Evolutionary conservation across 495 filamentous ascomycete species (phyloP).

Genomic region (Podospora pseudocomata): DNA sequence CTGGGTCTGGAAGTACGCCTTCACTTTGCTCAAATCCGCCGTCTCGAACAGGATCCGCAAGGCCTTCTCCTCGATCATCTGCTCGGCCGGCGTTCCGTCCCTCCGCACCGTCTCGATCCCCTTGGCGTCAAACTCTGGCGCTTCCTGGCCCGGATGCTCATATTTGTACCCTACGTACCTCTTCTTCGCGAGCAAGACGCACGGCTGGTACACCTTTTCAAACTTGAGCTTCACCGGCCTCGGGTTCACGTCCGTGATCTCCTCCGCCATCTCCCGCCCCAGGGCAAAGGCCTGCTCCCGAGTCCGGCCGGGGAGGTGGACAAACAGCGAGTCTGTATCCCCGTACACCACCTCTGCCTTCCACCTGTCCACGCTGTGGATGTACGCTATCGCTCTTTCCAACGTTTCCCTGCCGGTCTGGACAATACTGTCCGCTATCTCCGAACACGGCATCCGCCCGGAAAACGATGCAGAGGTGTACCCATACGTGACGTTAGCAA

Average conservation of each 20-base stretch:
- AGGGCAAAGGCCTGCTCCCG: conserved; percentile 87
- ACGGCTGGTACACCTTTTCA: conserved; percentile 96
- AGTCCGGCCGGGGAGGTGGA: conserved; percentile 83
- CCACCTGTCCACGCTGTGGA: conserved; percentile 84
- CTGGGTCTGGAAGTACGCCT: conserved; percentile 84
- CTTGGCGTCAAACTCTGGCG: conserved; percentile 95
- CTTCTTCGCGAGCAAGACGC: conserved; percentile 92
- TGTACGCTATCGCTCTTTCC: conserved; percentile 88
- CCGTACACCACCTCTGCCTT: conserved; percentile 96
- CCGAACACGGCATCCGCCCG: conserved; percentile 93
- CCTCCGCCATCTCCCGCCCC: conserved; percentile 86
- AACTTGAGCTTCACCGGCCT: conserved; percentile 94
- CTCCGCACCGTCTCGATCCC: conserved; percentile 95
- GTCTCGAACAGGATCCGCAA: conserved; percentile 83
- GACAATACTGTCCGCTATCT: conserved; percentile 97
- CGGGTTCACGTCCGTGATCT: conserved; percentile 86
- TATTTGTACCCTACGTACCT: conserved; percentile 98
- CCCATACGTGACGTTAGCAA: conserved; percentile 97
- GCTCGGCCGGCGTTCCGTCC: conserved; percentile 91
- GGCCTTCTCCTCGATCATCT: conserved; percentile 95
- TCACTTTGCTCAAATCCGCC: conserved; percentile 83
- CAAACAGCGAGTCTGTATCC: conserved; percentile 95
- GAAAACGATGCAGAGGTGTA: conserved; percentile 96
- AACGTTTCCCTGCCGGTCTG: conserved; percentile 92
- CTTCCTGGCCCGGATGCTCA: conserved; percentile 68